Evolutionary conservation across 2,329 filamentous ascomycete species (phyloP).

Genomic region (Aspergillus ochraceus): DNA sequence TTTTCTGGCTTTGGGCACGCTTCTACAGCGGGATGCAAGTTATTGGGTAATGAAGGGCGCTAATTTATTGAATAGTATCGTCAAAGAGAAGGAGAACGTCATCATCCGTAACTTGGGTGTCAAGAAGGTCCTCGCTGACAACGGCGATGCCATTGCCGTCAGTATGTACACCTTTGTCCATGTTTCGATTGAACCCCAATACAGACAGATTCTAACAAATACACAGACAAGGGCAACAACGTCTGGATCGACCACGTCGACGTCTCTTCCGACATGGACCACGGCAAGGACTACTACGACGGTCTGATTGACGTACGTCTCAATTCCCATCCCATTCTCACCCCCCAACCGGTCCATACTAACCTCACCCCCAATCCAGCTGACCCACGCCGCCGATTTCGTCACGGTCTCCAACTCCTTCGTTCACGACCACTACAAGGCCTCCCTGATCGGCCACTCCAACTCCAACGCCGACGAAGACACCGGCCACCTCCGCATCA

Average conservation of each 20-base stretch:
- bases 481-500: constrained; percentile 62
- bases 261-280: constrained; percentile 58
- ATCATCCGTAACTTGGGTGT: constrained; percentile 65
- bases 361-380: constrained; percentile 10
- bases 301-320: constrained; percentile 57
- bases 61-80: constrained; percentile 49
- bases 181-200: not conserved
- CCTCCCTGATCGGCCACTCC: constrained; percentile 59
- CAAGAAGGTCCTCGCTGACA: constrained; percentile 55
- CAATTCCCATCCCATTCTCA: not conserved
- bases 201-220: not conserved
- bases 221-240: constrained; percentile 42
- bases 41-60: not conserved
- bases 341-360: not conserved
- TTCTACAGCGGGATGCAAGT: too few relatives aligned
- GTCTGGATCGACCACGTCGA: constrained; percentile 70
- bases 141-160: constrained; percentile 62
- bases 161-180: constrained; percentile 36
- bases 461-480: constrained; percentile 61
- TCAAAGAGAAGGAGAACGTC: constrained; percentile 58
- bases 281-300: constrained; percentile 70
- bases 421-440: constrained; percentile 63
- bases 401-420: constrained; percentile 53
- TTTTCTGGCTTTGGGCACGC: not conserved
- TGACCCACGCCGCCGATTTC: constrained; percentile 64